Base-by-base conservation (phyloP, 352 stramenopile genomes). In the Globisporangium sylvaticum region DNA sequence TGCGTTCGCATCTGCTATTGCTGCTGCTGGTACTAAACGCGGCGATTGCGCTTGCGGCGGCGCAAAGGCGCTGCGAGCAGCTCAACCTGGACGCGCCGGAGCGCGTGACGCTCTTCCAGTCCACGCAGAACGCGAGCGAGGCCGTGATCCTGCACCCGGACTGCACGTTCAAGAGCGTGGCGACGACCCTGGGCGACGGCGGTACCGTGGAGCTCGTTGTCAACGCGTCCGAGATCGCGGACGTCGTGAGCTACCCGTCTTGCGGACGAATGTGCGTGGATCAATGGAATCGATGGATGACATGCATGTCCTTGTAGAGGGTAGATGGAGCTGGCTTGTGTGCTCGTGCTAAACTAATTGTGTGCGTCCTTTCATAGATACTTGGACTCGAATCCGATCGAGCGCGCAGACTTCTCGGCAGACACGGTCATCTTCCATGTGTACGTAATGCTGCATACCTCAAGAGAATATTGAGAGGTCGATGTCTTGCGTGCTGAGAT, bases 81-180 rank as follows among this genome's bases (percentile, higher is more conserved):
- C 24, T 61, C 2, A 22, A 18, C 2, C 57, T 65, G 15, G 56
- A 60, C 9, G 48, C 56, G 1, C 64, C 64, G 32, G 39, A 18
- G 42, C 44, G 25, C 48, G 57, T 65, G 57, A 79, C 73, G 34
- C 59, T 79, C 44, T 68, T 74, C 54, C 64, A 62, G 18, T 71
- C 69, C 9, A n/a, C 58, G 8, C 46, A 55, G 31, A 72, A 75
- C 62, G 54, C 44, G 4, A 67, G 25, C 52, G 61, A 62, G 18
- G 73, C 73, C 39, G 65, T 71, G 48, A 53, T 79, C 24, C 42
- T 79, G 22, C 25, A 54, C 24, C 53, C 69, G 6, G 56, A 79
- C 42, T 79, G 73, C 65, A 64, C 50, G 0, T 22, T 55, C 7
- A n/a, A 31, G 31, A 22, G 34, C 12, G 29, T 34, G 12, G 8